phyloP scores from a whole-genome alignment of 2,329 filamentous ascomycete species.

The Beauveria brongniartii region DNA sequence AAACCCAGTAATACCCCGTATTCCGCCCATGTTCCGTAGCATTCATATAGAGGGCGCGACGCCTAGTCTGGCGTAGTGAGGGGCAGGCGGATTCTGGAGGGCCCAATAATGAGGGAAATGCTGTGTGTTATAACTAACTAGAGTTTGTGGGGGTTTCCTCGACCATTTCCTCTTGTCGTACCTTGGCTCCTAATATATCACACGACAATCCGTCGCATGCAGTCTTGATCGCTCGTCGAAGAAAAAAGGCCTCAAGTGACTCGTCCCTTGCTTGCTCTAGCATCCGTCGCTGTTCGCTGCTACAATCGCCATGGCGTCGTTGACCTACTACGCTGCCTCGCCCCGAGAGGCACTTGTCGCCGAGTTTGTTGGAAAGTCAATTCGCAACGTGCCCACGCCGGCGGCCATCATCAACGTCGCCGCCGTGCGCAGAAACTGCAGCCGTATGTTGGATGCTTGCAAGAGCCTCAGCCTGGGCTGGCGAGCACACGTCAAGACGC shows the following conservation, averaged over 20 bases:
- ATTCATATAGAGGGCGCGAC: neutral
- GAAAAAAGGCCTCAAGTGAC: neutral
- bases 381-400: conserved; percentile 56
- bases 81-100: neutral
- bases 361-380: conserved; percentile 44
- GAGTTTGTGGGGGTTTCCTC: neutral
- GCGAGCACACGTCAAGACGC: conserved; percentile 74
- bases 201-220: neutral
- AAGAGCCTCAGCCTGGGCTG: conserved; percentile 54
- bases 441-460: conserved; percentile 60
- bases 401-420: conserved; percentile 60
- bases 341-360: conserved; percentile 17
- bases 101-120: neutral
- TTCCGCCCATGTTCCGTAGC: neutral
- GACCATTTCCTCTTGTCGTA: neutral
- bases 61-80: neutral
- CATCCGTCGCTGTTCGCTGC: neutral
- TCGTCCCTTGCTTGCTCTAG: neutral
- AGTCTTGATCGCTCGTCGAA: neutral
- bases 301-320: conserved; percentile 15
- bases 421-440: conserved; percentile 59
- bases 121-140: neutral
- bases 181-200: neutral
- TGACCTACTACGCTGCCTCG: conserved; percentile 18
- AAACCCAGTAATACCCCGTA: neutral